phyloP scores from a whole-genome alignment of 495 filamentous ascomycete genomes.

The Tuber borchii region DNA sequence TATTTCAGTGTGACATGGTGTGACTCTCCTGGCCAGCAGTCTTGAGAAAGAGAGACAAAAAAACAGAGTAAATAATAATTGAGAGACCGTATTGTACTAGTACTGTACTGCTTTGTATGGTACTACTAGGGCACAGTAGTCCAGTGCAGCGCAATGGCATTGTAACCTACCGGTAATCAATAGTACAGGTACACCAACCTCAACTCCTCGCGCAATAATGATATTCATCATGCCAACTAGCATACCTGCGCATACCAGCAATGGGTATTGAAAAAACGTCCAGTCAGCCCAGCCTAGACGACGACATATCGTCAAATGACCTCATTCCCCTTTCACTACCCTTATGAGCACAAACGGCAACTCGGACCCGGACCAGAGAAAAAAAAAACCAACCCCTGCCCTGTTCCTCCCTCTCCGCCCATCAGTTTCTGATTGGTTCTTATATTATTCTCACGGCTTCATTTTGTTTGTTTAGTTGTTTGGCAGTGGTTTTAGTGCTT shows the following conservation, averaged over 20 bases:
- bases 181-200: no score
- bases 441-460: no score
- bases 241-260: not conserved
- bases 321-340: not conserved
- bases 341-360: not conserved
- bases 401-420: not conserved
- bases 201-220: not conserved
- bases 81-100: not conserved
- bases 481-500: no score
- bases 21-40: no score
- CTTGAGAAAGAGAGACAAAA: no score
- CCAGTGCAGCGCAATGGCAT: not conserved
- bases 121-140: not conserved
- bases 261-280: not conserved
- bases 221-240: not conserved
- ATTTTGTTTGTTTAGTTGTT: no score
- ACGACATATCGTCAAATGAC: not conserved
- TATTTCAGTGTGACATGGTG: no score
- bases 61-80: not conserved
- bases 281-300: not conserved
- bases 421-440: no score
- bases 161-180: no score
- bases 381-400: no score
- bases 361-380: no score
- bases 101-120: not conserved